Evolutionary conservation across 306 rosid genomes (phyloP).

Genomic region (Acacia crassicarpa): DNA sequence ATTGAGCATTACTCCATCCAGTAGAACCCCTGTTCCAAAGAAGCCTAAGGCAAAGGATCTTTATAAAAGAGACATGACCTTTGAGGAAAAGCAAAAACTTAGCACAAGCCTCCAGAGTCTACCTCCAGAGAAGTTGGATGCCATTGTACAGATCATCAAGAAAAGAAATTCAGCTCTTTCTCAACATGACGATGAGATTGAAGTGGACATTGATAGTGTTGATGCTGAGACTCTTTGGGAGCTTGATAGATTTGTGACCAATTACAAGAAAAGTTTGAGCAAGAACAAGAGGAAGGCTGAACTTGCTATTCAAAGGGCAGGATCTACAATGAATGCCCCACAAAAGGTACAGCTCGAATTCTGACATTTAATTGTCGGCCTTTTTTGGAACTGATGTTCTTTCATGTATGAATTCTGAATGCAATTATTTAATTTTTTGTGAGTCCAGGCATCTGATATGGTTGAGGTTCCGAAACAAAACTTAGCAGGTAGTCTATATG

Average conservation of each 20-base stretch:
- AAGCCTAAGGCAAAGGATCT: constrained; percentile 98
- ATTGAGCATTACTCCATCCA: constrained; percentile 62
- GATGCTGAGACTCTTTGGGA: constrained; percentile 97
- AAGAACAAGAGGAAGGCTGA: constrained; percentile 90
- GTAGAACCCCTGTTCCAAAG: constrained; percentile 86
- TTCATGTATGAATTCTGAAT: not conserved
- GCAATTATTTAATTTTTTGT: constrained; percentile 10
- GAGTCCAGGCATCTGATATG: constrained; percentile 52
- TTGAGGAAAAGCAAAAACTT: constrained; percentile 79
- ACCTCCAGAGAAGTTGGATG: constrained; percentile 84
- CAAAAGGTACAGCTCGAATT: constrained; percentile 41
- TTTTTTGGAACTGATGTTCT: not conserved
- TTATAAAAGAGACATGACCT: constrained; percentile 92
- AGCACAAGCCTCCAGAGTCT: constrained; percentile 76
- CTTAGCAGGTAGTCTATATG: constrained; percentile 51
- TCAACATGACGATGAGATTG: constrained; percentile 94
- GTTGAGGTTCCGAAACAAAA: constrained; percentile 50
- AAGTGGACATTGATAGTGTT: constrained; percentile 90
- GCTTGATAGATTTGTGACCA: constrained; percentile 93
- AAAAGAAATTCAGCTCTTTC: constrained; percentile 64
- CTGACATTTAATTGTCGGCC: not conserved
- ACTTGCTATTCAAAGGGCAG: constrained; percentile 67
- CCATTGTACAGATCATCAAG: constrained; percentile 80
- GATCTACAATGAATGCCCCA: constrained; percentile 44
- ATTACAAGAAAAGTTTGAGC: constrained; percentile 93